Evolutionary conservation across 225 moss, liverwort and hornwort species (phyloP), one percentile per base, ranked within the genome.

Genomic region (Bryoerythrophyllum caledonicum): DNA sequence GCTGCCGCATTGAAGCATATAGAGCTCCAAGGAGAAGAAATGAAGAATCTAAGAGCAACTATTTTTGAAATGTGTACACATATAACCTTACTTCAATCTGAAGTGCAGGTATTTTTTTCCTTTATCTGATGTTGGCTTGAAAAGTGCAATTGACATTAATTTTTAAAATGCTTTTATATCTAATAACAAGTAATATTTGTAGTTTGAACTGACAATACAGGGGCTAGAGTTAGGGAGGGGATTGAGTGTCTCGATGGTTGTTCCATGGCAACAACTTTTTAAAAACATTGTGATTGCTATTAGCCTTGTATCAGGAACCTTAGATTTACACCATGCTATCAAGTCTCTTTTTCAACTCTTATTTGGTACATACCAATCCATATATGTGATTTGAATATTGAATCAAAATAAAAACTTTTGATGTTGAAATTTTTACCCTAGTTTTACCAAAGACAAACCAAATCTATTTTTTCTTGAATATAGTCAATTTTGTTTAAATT

Each of bases 191-290:
- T 7, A 63, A 78, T 79, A 2, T 57, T 3, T 67, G 11, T 8
- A 26, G 21, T 74, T 62, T 68, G 43, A 32, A 8, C 61, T 73
- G 10, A 7, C 57, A 52, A 4, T 59, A 68, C 28, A 91, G 84
- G 76, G 63, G 3, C 80, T 90, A 63, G 74, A 88, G 35, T 51
- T 2, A 17, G 3, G 67, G 30, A 35, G n/a, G n/a, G 35, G 61
- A 13, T 78, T 67, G 12, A 86, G n/a, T 58, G 51, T 76, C 41
- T 8, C 53, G 7, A 67, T 79, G 44, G 19, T 67, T 63, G 81
- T 86, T 48, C 81, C 92, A 0, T 92, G 90, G 90, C 80, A 88
- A 73, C 65, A 58, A 6, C 75, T 88, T n/a, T 43, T 88, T 1
- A 82, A 7, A 66, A 82, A 80, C 15, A 67, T 92, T 23, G 17